Evolutionary conservation across 306 rosid genomes (phyloP), one percentile per base, ranked within the genome.

Genomic region (Geum urbanum): DNA sequence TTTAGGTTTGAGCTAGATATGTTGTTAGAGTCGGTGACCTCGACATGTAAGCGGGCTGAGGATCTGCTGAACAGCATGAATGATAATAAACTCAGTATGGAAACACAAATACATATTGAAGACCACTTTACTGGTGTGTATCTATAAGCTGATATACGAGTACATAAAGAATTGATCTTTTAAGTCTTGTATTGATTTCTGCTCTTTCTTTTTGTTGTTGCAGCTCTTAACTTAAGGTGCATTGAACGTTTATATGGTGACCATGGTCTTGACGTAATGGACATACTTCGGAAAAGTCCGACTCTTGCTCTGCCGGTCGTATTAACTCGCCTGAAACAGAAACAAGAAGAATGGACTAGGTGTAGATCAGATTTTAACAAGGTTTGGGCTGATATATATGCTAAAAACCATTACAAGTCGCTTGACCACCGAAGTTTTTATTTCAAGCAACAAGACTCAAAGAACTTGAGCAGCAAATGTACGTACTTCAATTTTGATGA

Each of bases 401-500:
- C 92, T 54, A 95, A 91, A 85, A 95, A 95, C 76, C 97, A 95
- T 85, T 87, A 88, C 82, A 95, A 95, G 62, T 95, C 99, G 62
- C 97, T 95, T 73, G 99, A 95, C 83, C 99, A 95, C 54, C 91
- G 97, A 71, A 95, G 99, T 86, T 95, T 91, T 87, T 89, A 91
- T 73, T 95, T 95, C 91, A 95, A 95, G 86, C 99, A 95, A 74
- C 99, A 91, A 85, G 99, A 95, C 78, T 86, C 99, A 4, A 95
- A 91, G 89, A 95, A 92, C 86, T 84, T 91, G 88, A 79, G 95
- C 82, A 74, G 92, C 69, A 95, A 91, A 89, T 90, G 99, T 94
- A 82, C 85, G 89, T 84, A 61, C 51, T 43, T 78, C 72, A 45
- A 47, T 76, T 74, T 70, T 45, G 52, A 57, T 8, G 40, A 45